Conservation (phyloP, 768 basidiomycete species). For the Naganishia onofrii region DNA sequence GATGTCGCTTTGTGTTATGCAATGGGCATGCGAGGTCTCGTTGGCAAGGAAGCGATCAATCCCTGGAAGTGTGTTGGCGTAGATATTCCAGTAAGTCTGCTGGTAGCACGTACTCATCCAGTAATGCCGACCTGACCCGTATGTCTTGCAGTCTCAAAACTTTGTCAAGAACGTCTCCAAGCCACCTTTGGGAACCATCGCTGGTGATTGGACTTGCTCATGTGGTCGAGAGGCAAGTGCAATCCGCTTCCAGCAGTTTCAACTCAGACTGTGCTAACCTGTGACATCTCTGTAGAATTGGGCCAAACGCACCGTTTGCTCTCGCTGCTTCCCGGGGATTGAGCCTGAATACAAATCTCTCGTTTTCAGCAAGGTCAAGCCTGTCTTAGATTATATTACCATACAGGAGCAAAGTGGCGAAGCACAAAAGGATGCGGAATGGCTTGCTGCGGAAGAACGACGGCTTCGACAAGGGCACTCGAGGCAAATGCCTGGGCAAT, state of each 20-base stretch:
- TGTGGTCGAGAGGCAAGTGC: conserved; percentile 32
- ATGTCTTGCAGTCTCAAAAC: conserved; percentile 11
- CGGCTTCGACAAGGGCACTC: conserved; percentile 7
- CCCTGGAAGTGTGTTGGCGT: conserved; percentile 31
- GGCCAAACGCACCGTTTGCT: conserved; percentile 33
- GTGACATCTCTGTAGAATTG: conserved; percentile 28
- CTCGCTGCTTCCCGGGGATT: conserved; percentile 32
- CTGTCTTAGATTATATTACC: conserved; percentile 27
- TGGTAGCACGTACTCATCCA: background rate
- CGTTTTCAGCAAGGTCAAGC: conserved; percentile 28
- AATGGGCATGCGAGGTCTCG: conserved; percentile 32
- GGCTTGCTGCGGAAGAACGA: conserved; percentile 15
- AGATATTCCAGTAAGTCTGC: conserved; percentile 30
- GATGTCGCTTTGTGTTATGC: conserved; percentile 28
- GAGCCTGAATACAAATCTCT: conserved; percentile 33
- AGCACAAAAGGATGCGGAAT: conserved; percentile 20
- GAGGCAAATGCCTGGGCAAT: background rate
- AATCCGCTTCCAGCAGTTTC: background rate
- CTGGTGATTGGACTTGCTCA: conserved; percentile 33
- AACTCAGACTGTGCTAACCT: background rate
- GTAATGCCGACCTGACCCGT: background rate
- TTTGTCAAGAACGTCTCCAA: conserved; percentile 32
- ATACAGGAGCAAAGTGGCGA: conserved; percentile 17
- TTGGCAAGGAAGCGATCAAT: conserved; percentile 34
- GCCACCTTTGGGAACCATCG: conserved; percentile 30